Evolutionary conservation across 2,329 filamentous ascomycete species (phyloP).

Genomic region (Didymella keratinophila): DNA sequence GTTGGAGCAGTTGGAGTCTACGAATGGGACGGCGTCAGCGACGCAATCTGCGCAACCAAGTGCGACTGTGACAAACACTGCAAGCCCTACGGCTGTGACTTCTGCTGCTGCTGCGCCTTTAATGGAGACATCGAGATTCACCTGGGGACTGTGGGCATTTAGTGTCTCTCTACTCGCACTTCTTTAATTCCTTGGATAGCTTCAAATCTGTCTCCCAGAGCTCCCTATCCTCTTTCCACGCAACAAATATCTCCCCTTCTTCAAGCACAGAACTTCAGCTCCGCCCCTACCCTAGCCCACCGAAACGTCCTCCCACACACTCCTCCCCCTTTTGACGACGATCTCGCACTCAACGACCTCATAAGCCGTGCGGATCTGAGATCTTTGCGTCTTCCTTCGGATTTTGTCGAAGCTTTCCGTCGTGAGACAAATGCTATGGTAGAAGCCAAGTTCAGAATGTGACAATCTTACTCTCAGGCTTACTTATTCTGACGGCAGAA

Average conservation of each 20-base stretch:
- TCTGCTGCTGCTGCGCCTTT: neutral
- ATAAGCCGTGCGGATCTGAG: too few species aligned
- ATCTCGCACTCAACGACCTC: too few species aligned
- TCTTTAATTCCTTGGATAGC: neutral
- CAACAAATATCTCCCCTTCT: too few species aligned
- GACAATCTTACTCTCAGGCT: neutral
- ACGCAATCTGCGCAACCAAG: conserved; percentile 11
- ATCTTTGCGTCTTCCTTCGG: too few species aligned
- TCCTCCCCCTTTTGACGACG: too few species aligned
- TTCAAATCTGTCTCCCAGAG: too few species aligned
- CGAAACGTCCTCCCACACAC: too few species aligned
- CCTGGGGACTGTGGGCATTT: neutral
- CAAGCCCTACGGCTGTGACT: neutral
- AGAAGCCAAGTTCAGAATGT: neutral
- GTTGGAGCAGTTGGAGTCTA: conserved; percentile 24
- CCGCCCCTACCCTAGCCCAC: too few species aligned
- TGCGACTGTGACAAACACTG: conserved; percentile 12
- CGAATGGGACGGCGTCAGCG: conserved; percentile 10
- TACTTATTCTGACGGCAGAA: neutral
- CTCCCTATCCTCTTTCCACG: too few species aligned
- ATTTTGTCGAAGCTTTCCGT: too few species aligned
- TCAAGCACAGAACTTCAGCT: too few species aligned
- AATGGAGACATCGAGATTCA: neutral
- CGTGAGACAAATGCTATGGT: neutral
- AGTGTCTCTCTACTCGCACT: neutral